Evolutionary conservation across 257 asterid genomes (phyloP), one percentile per base, ranked within the genome.

Genomic region (Pogostemon cablin): DNA sequence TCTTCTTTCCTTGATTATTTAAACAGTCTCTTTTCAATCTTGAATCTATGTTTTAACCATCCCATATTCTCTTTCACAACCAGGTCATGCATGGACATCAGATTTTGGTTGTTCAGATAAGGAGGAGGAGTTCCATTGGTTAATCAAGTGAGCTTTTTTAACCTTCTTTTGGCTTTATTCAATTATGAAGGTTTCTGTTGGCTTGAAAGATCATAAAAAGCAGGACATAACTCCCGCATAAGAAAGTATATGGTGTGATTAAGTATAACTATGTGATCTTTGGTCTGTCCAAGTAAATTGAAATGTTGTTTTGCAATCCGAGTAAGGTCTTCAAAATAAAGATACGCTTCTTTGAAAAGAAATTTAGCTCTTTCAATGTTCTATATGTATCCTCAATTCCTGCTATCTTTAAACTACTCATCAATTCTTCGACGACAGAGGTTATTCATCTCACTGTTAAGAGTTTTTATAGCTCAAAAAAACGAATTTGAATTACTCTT

Each of bases 81-180:
- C 65, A 93, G 99, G 99, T 42, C 97, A 95, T 85, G 97, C 99
- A 73, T 95, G 98, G 99, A 91, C 92, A 49, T 91, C 96, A 57
- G 99, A 95, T 70, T 91, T 60, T 76, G 99, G 99, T 3, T 95
- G 99, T 80, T 85, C 99, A 4, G 98, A 91, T 20, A 88, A 88
- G 9, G 95, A 86, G 82, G 97, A 91, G 78, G 99, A 95, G 79
- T 95, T 91, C 72, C 82, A 82, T 39, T 91, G 96, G 95, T 84
- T 89, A 75, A 81, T 87, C 81, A 86, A 86, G 98, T 93, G 72
- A 81, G 93, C 67, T 66, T 7, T 62, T 72, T 65, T 7, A 7
- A 8, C 20, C 46, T 1, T 6, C 6, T 4, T 2, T 32, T 25
- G 32, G 4, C 3, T 8, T 63, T 37, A 41, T 67, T 67, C 40